These are phyloP conservation scores for Aspergillus bridgeri DNA, from an alignment of 495 filamentous ascomycete genomes.

Conservation along the genomic window DNA sequence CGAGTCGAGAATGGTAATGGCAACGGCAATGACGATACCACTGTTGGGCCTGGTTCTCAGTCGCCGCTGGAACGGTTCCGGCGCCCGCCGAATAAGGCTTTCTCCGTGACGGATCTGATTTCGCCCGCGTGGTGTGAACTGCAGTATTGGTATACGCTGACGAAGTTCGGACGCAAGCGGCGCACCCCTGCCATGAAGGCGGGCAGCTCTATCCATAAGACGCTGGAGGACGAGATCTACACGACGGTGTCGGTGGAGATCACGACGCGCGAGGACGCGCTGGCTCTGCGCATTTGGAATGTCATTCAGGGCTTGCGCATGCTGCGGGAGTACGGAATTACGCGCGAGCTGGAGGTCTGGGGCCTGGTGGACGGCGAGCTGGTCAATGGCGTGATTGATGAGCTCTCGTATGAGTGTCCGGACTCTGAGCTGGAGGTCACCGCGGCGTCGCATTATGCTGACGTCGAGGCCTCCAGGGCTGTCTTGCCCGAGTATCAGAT, in stretches of 20 bases:
- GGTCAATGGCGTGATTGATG: slow-evolving; percentile 87
- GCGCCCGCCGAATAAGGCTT: slow-evolving; percentile 65
- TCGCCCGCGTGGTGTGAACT: slow-evolving; percentile 94
- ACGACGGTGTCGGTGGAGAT: slow-evolving; percentile 67
- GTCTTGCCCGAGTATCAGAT: slow-evolving; percentile 51
- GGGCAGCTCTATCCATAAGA: slow-evolving; percentile 74
- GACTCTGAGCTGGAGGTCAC: slow-evolving; percentile 63
- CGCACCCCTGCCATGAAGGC: slow-evolving; percentile 77
- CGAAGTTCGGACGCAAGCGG: slow-evolving; percentile 68
- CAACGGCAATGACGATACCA: slow-evolving; percentile 6
- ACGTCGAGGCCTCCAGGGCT: slow-evolving; percentile 30
- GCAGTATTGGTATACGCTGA: slow-evolving; percentile 85
- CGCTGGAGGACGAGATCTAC: slow-evolving; percentile 81
- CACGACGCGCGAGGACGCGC: slow-evolving; percentile 73
- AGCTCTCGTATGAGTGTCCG: slow-evolving; percentile 74
- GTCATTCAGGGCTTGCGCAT: slow-evolving; percentile 79
- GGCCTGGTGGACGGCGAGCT: slow-evolving; percentile 77
- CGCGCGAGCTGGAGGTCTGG: slow-evolving; percentile 92
- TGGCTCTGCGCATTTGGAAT: slow-evolving; percentile 88
- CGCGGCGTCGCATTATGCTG: slow-evolving; percentile 33
- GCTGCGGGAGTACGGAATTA: slow-evolving; percentile 73
- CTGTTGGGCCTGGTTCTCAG: slow-evolving; percentile 33
- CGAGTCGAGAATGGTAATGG: not conserved
- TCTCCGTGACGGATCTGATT: slow-evolving; percentile 88
- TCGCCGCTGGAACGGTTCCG: slow-evolving; percentile 76